Evolutionary conservation across 2,329 filamentous ascomycete genomes (phyloP), one percentile per base, ranked within the genome.

Genomic region (Fusarium drepaniforme): DNA sequence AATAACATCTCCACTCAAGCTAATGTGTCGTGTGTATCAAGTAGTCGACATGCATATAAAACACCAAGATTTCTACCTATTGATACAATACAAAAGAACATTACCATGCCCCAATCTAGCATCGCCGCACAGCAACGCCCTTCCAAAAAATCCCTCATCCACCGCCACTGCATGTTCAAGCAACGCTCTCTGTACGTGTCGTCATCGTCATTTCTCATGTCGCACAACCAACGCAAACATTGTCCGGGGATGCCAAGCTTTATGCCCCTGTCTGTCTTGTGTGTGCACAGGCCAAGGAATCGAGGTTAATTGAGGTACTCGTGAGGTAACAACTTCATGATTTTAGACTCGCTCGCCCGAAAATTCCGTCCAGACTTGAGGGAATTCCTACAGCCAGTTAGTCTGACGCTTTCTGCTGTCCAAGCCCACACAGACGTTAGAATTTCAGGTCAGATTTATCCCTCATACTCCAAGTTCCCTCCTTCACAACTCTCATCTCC

Each of bases 11-110:
- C 66, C 71, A 65, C 61, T 67, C 38, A 11, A 46, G 51, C 67
- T 37, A 64, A 62, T 30, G 42, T 58, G n/a, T 12, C 16, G 49
- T n/a, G 33, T 33, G 71, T 73, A 73, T 65, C 61, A 6, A 3
- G 16, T n/a, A 51, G 71, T 73, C 61, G 58, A 42, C 33, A 21
- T 28, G 56, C 61, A 53, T 28, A 71, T 33, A 59, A 15, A 35
- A n/a, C 57, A 40, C 37, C 71, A 62, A 61, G 28, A 23, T 40
- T 25, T 21, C 33, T 74, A 73, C 71, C 1, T 71, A 1, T 12
- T 3, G 62, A 44, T 73, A 74, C 71, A 73, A 73, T 61, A 74
- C 62, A 64, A 74, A 74, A 63, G 61, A 51, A 12, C 71, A 49
- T 53, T 63, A 21, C 23, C 56, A 38, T 46, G 37, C 40, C 67